Conservation (phyloP, 495 filamentous ascomycete species). For the Podospora bellae-mahoneyi region DNA sequence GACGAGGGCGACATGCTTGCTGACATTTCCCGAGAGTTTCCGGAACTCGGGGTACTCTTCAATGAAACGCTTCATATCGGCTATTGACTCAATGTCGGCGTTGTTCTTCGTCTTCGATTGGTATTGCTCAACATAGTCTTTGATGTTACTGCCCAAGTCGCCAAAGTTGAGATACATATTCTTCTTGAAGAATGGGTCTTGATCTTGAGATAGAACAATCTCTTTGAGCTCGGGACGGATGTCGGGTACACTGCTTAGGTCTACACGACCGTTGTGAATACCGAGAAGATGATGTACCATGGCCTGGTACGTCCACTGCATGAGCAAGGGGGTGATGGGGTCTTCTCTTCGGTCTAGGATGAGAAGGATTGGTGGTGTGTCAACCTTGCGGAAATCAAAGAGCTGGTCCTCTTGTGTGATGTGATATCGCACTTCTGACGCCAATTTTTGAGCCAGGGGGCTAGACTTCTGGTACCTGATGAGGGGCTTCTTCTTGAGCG, state of each 20-base stretch:
- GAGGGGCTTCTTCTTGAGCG: conserved; percentile 92
- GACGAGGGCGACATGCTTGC: conserved; percentile 95
- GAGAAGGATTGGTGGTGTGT: conserved; percentile 90
- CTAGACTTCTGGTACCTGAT: conserved; percentile 95
- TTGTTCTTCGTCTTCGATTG: conserved; percentile 90
- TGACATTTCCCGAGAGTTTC: conserved; percentile 94
- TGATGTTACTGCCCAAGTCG: conserved; percentile 94
- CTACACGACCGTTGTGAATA: conserved; percentile 87
- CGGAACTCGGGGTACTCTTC: conserved; percentile 98
- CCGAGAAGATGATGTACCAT: conserved; percentile 97
- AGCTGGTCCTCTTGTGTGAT: conserved; percentile 95
- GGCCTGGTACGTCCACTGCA: conserved; percentile 98
- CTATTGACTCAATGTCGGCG: conserved; percentile 91
- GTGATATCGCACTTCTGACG: conserved; percentile 84
- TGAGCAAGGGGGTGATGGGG: conserved; percentile 90
- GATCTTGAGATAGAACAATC: conserved; percentile 93
- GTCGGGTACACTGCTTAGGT: conserved; percentile 82
- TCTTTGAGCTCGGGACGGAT: conserved; percentile 88
- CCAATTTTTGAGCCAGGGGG: conserved; percentile 83
- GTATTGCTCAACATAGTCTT: conserved; percentile 97
- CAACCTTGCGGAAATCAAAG: conserved; percentile 93
- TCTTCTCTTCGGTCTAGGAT: conserved; percentile 91
- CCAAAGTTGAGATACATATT: conserved; percentile 99
- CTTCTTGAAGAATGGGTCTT: conserved; percentile 99
- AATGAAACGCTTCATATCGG: conserved; percentile 98